Evolutionary conservation across 179 eudicot genomes (phyloP), one percentile per base, ranked within the genome.

Genomic region (Nepenthes alata): DNA sequence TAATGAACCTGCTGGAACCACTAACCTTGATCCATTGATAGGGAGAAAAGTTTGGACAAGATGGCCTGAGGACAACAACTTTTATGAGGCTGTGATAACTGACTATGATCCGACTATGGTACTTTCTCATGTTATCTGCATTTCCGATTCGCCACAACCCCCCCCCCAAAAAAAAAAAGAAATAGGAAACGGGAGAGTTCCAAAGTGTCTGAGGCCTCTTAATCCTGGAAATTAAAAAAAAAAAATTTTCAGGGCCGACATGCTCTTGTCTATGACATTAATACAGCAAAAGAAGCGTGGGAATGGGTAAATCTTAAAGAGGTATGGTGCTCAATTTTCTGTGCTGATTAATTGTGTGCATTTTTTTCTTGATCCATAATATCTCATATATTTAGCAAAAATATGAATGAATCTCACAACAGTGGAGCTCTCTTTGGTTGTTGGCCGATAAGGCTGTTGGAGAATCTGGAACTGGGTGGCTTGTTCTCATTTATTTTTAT

Each of bases 261-360:
- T 77, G 80, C 80, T 61, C 70, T 85, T 47, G 85, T 80, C 16
- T 83, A 80, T 69, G 91, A 83, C 58, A 74, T 69, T 44, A 61
- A 65, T 62, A 82, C 85, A 12, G 62, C 76, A 60, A 66, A 72
- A 47, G 90, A 80, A 74, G 74, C 87, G 50, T 82, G 81, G 77
- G 87, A 84, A 67, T 84, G 86, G 90, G 81, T 84, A 53, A 71
- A 84, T 76, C 83, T 84, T 55, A 75, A 78, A 67, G 83, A 84
- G 78, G 90, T 84, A 73, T 52, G 25, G 34, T 15, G 13, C 45
- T 41, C 6, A 4, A 7, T 41, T 41, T 41, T 41, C 45, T 41
- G 8, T 41, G 5, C 8, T 7, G 8, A 41, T 41, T 41, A 41
- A 4, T 3, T 10, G 12, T 49, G 4, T 49, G 0, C 4, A 49